A percentile compares a stretch with the other conserved stretches of the same genome.
Evolutionary conservation across 148 eudicot genomes (phyloP).

Genomic region (Amaranthus palmeri): DNA sequence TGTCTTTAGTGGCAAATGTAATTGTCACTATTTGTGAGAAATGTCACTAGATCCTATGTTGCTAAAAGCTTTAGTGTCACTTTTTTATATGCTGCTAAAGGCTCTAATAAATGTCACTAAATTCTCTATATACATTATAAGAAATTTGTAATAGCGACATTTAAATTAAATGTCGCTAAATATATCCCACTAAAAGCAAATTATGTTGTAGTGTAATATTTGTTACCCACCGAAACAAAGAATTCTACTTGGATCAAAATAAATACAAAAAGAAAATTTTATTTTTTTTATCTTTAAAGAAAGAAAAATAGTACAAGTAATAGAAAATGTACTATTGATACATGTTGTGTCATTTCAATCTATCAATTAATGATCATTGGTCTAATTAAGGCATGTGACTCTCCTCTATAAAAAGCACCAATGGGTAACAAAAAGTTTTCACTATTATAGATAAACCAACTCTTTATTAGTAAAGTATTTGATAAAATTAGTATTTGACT

Average conservation of each 20-base stretch:
- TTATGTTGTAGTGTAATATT: background rate
- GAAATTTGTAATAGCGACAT: too few relatives aligned
- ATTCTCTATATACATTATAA: too few relatives aligned
- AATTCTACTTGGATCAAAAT: background rate
- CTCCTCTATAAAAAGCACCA: slow-evolving; percentile 19
- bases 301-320: background rate
- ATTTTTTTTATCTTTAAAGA: too few relatives aligned
- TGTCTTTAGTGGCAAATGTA: too few relatives aligned
- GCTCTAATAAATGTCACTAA: too few relatives aligned
- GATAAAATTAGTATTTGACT: background rate
- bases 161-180: too few relatives aligned
- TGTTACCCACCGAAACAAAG: slow-evolving; percentile 5
- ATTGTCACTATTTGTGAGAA: too few relatives aligned
- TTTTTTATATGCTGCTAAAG: too few relatives aligned
- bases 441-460: background rate
- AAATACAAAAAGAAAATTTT: background rate
- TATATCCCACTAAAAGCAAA: too few relatives aligned
- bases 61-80: too few relatives aligned
- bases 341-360: slow-evolving; percentile 18
- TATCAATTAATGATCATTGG: slow-evolving; percentile 17
- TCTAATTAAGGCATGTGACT: slow-evolving; percentile 28
- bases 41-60: too few relatives aligned
- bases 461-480: background rate
- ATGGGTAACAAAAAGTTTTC: background rate
- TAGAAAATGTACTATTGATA: background rate